A percentile compares a stretch with the other conserved stretches of the same genome.
Evolutionary conservation across 176 grass and related monocot genomes (phyloP).

Genomic region (Oryza brachyantha): DNA sequence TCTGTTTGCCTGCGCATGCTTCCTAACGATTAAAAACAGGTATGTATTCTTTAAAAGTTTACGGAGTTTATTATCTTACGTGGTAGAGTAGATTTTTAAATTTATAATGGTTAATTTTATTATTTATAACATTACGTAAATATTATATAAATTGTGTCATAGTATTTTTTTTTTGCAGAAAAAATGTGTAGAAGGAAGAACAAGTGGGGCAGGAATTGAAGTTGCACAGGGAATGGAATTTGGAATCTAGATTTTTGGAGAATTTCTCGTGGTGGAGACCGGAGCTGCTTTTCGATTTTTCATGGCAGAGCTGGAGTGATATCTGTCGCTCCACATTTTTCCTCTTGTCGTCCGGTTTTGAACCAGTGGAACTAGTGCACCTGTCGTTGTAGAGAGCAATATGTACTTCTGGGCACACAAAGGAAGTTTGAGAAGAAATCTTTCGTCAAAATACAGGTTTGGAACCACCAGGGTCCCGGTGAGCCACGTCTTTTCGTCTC

Average conservation of each 20-base stretch:
- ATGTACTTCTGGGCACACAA: background rate
- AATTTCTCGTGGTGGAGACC: background rate
- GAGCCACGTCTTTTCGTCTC: too few relatives aligned
- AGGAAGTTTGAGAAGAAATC: conserved; percentile 13
- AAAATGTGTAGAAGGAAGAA: too few relatives aligned
- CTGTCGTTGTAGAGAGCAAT: background rate
- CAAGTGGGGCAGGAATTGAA: background rate
- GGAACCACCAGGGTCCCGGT: background rate
- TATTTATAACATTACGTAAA: too few relatives aligned
- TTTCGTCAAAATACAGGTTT: background rate
- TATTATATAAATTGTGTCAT: too few relatives aligned
- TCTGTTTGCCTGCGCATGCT: too few relatives aligned
- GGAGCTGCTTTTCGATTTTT: background rate
- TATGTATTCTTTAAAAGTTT: too few relatives aligned
- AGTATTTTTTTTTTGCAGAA: background rate
- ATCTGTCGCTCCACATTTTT: background rate
- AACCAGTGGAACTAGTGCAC: background rate
- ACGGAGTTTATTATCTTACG: too few relatives aligned
- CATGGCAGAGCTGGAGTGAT: background rate
- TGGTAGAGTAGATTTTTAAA: too few relatives aligned
- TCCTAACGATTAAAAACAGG: too few relatives aligned
- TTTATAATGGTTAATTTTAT: too few relatives aligned
- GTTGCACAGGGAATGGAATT: background rate
- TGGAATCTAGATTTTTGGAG: background rate
- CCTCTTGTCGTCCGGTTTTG: conserved; percentile 7